Evolutionary conservation across 768 basidiomycete species (phyloP).

Genomic region (Suillus weaverae): DNA sequence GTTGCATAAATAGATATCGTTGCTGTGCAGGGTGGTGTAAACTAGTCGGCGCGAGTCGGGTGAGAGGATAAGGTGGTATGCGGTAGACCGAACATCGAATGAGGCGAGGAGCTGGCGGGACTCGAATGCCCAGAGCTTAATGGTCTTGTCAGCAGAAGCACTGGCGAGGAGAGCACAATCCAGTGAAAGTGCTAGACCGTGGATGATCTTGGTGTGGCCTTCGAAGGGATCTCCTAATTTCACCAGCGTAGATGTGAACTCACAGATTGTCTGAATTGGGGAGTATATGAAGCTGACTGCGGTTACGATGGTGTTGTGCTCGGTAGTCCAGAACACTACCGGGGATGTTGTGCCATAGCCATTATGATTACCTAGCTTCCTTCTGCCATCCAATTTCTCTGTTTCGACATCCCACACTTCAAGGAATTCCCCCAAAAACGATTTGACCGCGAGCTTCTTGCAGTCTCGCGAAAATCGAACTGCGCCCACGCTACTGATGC

Average conservation of each 20-base stretch:
- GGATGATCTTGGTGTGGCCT: not conserved
- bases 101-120: not conserved
- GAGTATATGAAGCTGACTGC: no score
- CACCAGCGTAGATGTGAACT: not conserved
- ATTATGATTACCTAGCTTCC: no score
- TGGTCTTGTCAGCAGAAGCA: not conserved
- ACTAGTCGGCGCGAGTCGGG: not conserved
- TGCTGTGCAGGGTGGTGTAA: not conserved
- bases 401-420: not conserved
- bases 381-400: not conserved
- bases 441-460: not conserved
- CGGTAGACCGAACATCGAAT: not conserved
- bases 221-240: not conserved
- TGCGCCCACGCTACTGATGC: not conserved
- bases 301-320: not conserved
- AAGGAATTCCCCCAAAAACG: not conserved
- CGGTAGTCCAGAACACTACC: not conserved
- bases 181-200: not conserved
- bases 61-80: not conserved
- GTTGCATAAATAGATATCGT: not conserved
- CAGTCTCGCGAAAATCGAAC: not conserved
- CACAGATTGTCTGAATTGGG: not conserved
- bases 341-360: no score
- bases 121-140: not conserved
- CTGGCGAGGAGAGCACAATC: not conserved